phyloP scores from a whole-genome alignment of 1,284 basidiomycete species.

The Malassezia slooffiae region DNA sequence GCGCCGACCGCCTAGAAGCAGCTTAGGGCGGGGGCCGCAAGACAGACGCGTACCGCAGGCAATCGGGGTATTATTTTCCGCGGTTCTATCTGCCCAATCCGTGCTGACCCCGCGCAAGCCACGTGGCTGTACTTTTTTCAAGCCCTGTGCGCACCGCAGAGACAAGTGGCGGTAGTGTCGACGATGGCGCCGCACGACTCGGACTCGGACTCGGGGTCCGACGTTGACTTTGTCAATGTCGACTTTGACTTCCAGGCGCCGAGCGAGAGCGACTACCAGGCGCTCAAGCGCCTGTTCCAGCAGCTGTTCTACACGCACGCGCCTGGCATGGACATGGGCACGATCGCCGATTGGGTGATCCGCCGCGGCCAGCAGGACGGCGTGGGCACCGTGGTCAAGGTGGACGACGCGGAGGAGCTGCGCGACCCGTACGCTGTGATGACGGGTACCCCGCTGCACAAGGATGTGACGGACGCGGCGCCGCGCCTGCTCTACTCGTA shows the following conservation, averaged over 20 bases:
- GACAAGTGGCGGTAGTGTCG: too few relatives aligned
- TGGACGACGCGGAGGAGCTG: constrained; percentile 35
- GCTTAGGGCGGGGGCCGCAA: too few relatives aligned
- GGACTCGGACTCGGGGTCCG: too few relatives aligned
- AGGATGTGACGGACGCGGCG: constrained; percentile 6
- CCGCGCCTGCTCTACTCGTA: constrained; percentile 12
- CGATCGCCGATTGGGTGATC: constrained; percentile 26
- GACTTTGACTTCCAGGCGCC: constrained; percentile 41
- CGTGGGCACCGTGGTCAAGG: constrained; percentile 39
- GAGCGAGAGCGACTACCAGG: constrained; percentile 33
- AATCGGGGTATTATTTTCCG: too few relatives aligned
- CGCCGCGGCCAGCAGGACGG: constrained; percentile 18
- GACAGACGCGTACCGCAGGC: too few relatives aligned
- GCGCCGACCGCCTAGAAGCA: too few relatives aligned
- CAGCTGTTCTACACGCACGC: constrained; percentile 45
- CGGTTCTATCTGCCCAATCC: too few relatives aligned
- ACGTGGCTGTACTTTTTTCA: too few relatives aligned
- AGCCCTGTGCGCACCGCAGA: too few relatives aligned
- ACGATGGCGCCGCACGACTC: too few relatives aligned
- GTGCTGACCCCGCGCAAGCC: too few relatives aligned
- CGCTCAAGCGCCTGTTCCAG: constrained; percentile 37
- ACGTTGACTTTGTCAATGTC: constrained; percentile 45
- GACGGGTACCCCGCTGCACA: constrained; percentile 23
- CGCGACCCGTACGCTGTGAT: constrained; percentile 41
- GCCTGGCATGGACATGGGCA: constrained; percentile 26